Percentiles rank a stretch among this genome's conserved stretches.
phyloP scores from a whole-genome alignment of 495 filamentous ascomycete genomes.

The Penicillium parvum region DNA sequence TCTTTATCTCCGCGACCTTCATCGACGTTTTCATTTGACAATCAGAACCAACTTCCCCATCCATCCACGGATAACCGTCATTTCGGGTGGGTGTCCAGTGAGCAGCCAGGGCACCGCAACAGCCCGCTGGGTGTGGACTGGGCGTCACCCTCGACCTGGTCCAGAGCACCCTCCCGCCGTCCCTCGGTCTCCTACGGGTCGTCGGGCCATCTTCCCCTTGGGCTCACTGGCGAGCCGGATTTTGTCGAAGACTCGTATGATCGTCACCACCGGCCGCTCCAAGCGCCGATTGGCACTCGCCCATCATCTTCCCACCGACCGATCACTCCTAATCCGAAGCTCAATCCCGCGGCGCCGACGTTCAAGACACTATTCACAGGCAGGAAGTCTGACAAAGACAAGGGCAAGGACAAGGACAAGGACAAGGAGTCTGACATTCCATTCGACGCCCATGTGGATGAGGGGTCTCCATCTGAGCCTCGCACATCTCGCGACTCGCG shows the following conservation, averaged over 20 bases:
- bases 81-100: slow-evolving; percentile 58
- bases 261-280: slow-evolving; percentile 43
- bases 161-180: slow-evolving; percentile 50
- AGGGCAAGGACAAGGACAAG: slow-evolving; percentile 32
- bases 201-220: slow-evolving; percentile 49
- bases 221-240: slow-evolving; percentile 46
- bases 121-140: slow-evolving; percentile 55
- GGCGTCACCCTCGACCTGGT: slow-evolving; percentile 53
- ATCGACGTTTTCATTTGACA: slow-evolving; percentile 75
- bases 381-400: slow-evolving; percentile 39
- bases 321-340: slow-evolving; percentile 54
- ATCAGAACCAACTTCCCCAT: slow-evolving; percentile 57
- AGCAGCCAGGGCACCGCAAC: slow-evolving; percentile 47
- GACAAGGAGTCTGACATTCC: slow-evolving; percentile 29
- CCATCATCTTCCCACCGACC: slow-evolving; percentile 51
- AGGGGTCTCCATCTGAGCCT: slow-evolving; percentile 57
- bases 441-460: slow-evolving; percentile 41
- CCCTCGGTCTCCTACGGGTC: slow-evolving; percentile 55
- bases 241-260: slow-evolving; percentile 40
- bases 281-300: slow-evolving; percentile 52
- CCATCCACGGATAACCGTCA: slow-evolving; percentile 75
- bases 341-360: slow-evolving; percentile 58
- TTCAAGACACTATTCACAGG: slow-evolving; percentile 51
- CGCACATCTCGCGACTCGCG: slow-evolving; percentile 60
- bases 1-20: slow-evolving; percentile 69